These are phyloP conservation scores for Ustilago nuda DNA, from an alignment of 1,284 basidiomycete species.

Conservation along the genomic window DNA sequence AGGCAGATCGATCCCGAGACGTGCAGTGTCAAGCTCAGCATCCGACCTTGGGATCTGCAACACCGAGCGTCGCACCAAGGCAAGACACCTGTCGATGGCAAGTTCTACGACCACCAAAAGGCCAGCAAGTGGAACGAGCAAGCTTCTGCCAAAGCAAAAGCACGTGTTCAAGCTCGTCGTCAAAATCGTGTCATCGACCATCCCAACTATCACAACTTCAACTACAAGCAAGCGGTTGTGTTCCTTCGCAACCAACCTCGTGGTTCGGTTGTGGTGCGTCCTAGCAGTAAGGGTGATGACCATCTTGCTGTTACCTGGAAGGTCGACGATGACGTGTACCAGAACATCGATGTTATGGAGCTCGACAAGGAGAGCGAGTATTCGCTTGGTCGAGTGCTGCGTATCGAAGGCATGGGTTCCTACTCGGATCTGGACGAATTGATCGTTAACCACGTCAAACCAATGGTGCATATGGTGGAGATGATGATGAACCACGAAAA, in stretches of 20 bases:
- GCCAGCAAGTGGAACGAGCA: constrained; percentile 80
- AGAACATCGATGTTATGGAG: constrained; percentile 96
- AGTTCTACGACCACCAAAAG: constrained; percentile 78
- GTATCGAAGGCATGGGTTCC: constrained; percentile 79
- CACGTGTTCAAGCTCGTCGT: constrained; percentile 76
- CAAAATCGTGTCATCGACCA: constrained; percentile 87
- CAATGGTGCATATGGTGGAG: constrained; percentile 92
- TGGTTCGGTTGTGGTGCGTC: constrained; percentile 81
- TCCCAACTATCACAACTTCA: constrained; percentile 98
- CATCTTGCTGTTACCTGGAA: constrained; percentile 99
- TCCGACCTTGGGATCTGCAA: constrained; percentile 78
- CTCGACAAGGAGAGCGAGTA: constrained; percentile 77
- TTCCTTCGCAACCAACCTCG: constrained; percentile 89
- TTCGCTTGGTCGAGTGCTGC: constrained; percentile 79
- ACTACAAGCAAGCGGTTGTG: constrained; percentile 87
- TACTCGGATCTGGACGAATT: constrained; percentile 97
- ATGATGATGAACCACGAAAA: constrained; percentile 96
- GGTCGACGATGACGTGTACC: constrained; percentile 94
- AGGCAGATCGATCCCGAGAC: constrained; percentile 77
- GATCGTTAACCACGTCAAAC: constrained; percentile 96
- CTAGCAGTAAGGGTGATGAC: constrained; percentile 91
- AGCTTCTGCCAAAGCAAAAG: constrained; percentile 84
- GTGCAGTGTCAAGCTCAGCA: constrained; percentile 82
- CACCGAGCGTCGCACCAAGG: constrained; percentile 78
- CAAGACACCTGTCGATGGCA: constrained; percentile 75